Percentiles rank a stretch among this genome's conserved stretches.
Conservation (phyloP, 116 monocot genomes). For the Zostera marina region DNA sequence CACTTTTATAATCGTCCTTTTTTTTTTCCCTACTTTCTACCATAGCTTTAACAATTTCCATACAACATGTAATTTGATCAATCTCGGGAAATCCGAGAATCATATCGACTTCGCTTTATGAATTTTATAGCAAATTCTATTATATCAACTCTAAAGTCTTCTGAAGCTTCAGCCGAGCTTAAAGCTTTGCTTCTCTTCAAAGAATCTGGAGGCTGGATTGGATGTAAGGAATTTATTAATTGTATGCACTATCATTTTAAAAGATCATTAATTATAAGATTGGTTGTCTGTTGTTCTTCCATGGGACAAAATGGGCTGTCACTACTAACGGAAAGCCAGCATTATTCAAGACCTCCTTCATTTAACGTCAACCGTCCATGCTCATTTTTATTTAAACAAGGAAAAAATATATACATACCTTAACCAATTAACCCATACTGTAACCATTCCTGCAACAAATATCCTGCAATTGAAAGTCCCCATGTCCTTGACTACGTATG, state of each 20-base stretch:
- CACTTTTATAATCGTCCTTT: no score
- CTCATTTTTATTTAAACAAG: background rate
- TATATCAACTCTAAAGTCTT: no score
- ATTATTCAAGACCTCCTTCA: conserved; percentile 73
- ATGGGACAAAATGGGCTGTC: conserved; percentile 97
- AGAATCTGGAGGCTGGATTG: conserved; percentile 12
- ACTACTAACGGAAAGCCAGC: conserved; percentile 95
- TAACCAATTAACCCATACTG: conserved; percentile 16
- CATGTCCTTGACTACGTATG: conserved; percentile 98
- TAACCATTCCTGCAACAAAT: conserved; percentile 96
- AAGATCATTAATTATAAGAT: conserved; percentile 34
- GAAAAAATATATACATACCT: no score
- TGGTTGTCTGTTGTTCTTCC: conserved; percentile 90
- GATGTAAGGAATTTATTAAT: no score
- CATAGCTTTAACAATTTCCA: no score
- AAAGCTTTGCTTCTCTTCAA: conserved; percentile 12
- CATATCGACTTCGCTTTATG: no score
- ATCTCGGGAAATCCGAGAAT: no score
- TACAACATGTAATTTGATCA: no score
- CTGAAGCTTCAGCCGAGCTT: conserved; percentile 5
- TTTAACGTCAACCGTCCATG: conserved; percentile 3
- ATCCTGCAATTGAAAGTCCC: conserved; percentile 95
- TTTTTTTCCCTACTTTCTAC: no score
- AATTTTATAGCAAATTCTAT: no score
- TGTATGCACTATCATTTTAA: no score